Percentiles rank a stretch among this genome's conserved stretches.
Evolutionary conservation across 345 rosid genomes (phyloP).

Genomic region (Ailanthus altissimus): DNA sequence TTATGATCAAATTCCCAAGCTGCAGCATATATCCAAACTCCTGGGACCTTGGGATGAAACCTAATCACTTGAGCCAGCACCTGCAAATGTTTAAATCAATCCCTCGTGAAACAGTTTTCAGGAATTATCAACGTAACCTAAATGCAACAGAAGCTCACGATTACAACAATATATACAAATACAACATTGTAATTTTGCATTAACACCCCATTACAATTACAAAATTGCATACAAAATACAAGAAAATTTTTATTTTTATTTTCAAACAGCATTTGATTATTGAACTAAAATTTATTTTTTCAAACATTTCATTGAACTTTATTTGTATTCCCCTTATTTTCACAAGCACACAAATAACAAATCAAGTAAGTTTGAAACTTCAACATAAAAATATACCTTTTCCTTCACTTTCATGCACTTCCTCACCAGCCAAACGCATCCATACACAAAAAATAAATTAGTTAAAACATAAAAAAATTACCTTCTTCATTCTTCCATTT

Average conservation of each 20-base stretch:
- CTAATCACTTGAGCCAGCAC: slow-evolving; percentile 77
- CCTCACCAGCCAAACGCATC: slow-evolving; percentile 4
- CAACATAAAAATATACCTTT: neutral
- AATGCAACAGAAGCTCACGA: neutral
- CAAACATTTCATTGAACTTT: neutral
- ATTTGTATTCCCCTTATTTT: no score
- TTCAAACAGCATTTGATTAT: neutral
- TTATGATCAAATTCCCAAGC: slow-evolving; percentile 94
- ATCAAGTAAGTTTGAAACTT: neutral
- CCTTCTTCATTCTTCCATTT: slow-evolving; percentile 93
- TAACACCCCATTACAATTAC: no score
- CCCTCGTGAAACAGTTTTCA: neutral
- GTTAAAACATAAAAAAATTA: slow-evolving; percentile 16
- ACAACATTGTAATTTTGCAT: neutral
- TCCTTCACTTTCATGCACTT: slow-evolving; percentile 2
- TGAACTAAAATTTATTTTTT: neutral
- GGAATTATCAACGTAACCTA: neutral
- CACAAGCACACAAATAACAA: neutral
- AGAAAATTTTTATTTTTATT: no score
- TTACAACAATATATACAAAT: neutral
- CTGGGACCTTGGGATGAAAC: slow-evolving; percentile 83
- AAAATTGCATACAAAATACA: no score
- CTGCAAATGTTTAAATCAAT: slow-evolving; percentile 35
- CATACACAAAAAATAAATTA: neutral
- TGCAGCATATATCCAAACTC: slow-evolving; percentile 94